phyloP scores from a whole-genome alignment of 2,329 filamentous ascomycete genomes.

The Sclerotinia trifoliorum region DNA sequence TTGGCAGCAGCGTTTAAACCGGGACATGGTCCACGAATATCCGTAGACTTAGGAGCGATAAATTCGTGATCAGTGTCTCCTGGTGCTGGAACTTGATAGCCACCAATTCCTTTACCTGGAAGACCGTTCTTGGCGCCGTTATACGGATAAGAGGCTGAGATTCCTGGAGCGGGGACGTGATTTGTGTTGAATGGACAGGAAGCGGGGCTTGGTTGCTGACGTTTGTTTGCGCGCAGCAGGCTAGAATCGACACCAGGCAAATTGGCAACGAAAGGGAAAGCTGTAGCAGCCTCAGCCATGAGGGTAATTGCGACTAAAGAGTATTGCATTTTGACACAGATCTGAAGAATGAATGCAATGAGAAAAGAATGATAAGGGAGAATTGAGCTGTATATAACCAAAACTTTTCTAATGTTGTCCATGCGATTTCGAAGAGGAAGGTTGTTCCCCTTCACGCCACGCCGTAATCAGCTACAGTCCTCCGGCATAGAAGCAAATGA shows the following conservation, averaged over 20 bases:
- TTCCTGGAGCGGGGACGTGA: conserved; percentile 6
- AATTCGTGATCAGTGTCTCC: conserved; percentile 36
- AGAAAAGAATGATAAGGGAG: neutral
- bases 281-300: conserved; percentile 29
- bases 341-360: neutral
- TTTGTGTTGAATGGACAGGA: neutral
- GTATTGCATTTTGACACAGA: neutral
- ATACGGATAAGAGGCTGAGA: conserved; percentile 5
- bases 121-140: conserved; percentile 19
- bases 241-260: conserved; percentile 42
- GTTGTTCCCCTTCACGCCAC: neutral
- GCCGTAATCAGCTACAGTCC: neutral
- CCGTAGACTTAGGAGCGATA: conserved; percentile 19
- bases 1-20: conserved; percentile 46
- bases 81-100: conserved; percentile 46
- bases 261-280: conserved; percentile 44
- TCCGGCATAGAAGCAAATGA: no score
- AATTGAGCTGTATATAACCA: neutral
- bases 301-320: neutral
- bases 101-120: conserved; percentile 45
- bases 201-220: conserved; percentile 5
- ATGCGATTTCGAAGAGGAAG: neutral
- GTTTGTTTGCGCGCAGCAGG: conserved; percentile 31
- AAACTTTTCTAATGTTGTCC: neutral
- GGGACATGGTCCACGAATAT: conserved; percentile 37